Evolutionary conservation across 2,329 filamentous ascomycete species (phyloP), one percentile per base, ranked within the genome.

Genomic region (Aspergillus aculeatinus): DNA sequence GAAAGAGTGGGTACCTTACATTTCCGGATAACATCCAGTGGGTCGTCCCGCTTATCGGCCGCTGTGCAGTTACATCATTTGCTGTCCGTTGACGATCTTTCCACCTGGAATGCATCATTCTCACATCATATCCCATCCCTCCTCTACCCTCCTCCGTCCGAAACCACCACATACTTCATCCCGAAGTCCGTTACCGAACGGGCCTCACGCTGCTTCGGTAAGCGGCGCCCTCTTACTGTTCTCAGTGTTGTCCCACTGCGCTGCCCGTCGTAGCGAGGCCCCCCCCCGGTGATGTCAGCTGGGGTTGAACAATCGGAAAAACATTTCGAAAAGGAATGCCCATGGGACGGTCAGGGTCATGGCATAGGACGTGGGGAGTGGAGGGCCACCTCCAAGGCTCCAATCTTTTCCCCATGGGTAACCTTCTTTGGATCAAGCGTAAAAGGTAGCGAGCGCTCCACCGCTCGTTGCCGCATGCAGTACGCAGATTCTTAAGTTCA

Each of bases 21-120:
- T 50, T 29, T 50, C 12, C 48, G 48, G 48, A 29, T 50, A 50
- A 50, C 25, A 31, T 31, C 53, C 16, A 16, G 53, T 55, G 53
- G 53, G 27, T 44, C 53, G 27, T 14, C 44, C 42, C 19, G 53
- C 21, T 48, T 48, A 55, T 55, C 53, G 48, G 53, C 27, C 42
- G 39, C 53, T 21, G 35, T 47, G 53, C 16, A 47, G 53, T 55
- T 55, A 47, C 53, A 55, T 55, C 53, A 55, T 47, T 48, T 35
- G 53, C 53, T 48, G 42, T 12, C 33, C 39, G 7, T 31, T 35
- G 53, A 48, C 53, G 53, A 55, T 48, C 53, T 48, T 48, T 47
- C 53, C 47, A 44, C 42, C 44, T 48, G 53, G 53, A 55, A 55
- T 55, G 53, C 53, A 55, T 55, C 53, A 55, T 55, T 47, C 53